These are phyloP conservation scores for Chimonanthus salicifolius DNA, from an alignment of 164 flowering plant genomes.

Conservation along the genomic window DNA sequence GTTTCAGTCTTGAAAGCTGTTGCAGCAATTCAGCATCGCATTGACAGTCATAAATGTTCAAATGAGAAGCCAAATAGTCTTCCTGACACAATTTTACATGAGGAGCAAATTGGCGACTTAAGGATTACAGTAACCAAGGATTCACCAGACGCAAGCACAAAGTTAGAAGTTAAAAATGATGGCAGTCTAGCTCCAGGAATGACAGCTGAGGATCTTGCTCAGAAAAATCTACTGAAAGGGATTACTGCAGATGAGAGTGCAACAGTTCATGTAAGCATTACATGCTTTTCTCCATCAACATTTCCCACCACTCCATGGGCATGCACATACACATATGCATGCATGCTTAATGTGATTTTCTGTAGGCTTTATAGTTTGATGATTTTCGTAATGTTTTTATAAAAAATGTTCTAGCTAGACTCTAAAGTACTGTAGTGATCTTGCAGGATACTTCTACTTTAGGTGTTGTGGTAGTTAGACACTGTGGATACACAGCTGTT, in stretches of 20 bases:
- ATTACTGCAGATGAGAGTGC: conserved; percentile 96
- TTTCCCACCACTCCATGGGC: neutral
- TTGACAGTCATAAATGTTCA: conserved; percentile 28
- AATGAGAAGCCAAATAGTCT: conserved; percentile 13
- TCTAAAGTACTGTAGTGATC: conserved; percentile 17
- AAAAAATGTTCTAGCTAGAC: neutral
- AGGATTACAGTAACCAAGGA: conserved; percentile 59
- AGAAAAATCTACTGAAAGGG: conserved; percentile 83
- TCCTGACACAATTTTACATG: conserved; percentile 25
- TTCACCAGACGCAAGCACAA: conserved; percentile 60
- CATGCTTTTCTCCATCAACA: neutral
- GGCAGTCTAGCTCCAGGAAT: conserved; percentile 59
- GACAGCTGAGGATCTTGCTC: conserved; percentile 53
- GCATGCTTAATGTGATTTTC: neutral
- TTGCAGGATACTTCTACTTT: conserved; percentile 84
- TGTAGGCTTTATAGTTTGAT: neutral
- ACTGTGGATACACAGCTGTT: conserved; percentile 76
- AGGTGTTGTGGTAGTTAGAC: conserved; percentile 77
- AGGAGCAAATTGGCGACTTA: conserved; percentile 71
- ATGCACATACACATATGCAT: neutral
- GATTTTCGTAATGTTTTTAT: neutral
- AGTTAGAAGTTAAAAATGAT: conserved; percentile 69
- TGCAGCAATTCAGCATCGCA: conserved; percentile 38
- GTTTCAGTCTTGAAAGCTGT: conserved; percentile 79
- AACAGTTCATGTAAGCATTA: conserved; percentile 70